A percentile compares a stretch with the other conserved stretches of the same genome.
Conservation (phyloP, 305 asterid species). For the Fraxinus angustifolia region DNA sequence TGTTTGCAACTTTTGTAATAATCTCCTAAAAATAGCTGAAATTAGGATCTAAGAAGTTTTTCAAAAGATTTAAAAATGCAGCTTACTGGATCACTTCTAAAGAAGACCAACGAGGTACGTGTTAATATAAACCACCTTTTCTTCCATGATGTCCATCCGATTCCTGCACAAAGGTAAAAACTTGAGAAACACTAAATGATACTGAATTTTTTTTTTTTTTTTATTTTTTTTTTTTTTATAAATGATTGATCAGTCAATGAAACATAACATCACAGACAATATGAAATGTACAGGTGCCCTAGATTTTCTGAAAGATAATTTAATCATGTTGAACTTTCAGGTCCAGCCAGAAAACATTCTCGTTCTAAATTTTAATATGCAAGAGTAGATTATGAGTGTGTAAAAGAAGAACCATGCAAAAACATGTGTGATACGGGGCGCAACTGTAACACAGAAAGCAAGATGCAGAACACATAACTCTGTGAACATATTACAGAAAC, state of each 20-base stretch:
- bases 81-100: conserved; percentile 98
- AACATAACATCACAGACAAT: conserved; percentile 1
- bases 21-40: conserved; percentile 1
- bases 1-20: background rate
- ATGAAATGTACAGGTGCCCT: background rate
- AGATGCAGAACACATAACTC: background rate
- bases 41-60: background rate
- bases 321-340: background rate
- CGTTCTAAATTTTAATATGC: background rate
- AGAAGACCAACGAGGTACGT: conserved; percentile 94
- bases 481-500: background rate
- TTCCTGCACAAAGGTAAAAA: conserved; percentile 44
- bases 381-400: background rate
- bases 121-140: conserved; percentile 98
- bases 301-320: background rate
- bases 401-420: conserved; percentile 9
- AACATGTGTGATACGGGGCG: background rate
- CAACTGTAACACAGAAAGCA: background rate
- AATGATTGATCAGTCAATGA: background rate
- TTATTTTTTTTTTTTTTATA: background rate
- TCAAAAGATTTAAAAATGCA: conserved; percentile 2
- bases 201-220: background rate
- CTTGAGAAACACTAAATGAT: background rate
- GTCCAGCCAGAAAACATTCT: background rate
- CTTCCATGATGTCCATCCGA: conserved; percentile 99